A percentile compares a stretch with the other conserved stretches of the same genome.
phyloP scores from a whole-genome alignment of 2,329 filamentous ascomycete species.

The Neopestalotiopsis clavispora region DNA sequence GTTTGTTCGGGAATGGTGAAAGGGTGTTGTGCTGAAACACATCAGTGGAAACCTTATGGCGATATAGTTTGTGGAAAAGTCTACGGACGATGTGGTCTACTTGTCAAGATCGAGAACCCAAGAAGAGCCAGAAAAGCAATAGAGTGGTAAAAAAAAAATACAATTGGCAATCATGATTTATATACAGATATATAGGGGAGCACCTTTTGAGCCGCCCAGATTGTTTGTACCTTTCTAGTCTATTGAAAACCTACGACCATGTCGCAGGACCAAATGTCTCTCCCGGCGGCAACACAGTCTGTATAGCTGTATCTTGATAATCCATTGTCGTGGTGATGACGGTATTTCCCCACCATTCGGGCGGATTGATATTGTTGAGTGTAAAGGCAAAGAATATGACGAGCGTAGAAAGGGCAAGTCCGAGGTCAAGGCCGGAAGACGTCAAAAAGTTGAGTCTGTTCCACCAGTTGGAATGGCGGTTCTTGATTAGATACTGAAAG shows the following conservation, averaged over 20 bases:
- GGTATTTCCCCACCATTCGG: slow-evolving; percentile 73
- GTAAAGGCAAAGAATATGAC: slow-evolving; percentile 74
- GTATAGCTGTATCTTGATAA: slow-evolving; percentile 61
- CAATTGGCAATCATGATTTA: not conserved
- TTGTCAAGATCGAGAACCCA: too few species aligned
- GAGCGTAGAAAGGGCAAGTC: slow-evolving; percentile 69
- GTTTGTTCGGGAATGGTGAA: not conserved
- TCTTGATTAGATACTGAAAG: slow-evolving; percentile 73
- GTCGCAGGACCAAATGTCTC: slow-evolving; percentile 64
- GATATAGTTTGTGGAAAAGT: not conserved
- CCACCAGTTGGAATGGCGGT: slow-evolving; percentile 72
- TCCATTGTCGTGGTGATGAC: slow-evolving; percentile 67
- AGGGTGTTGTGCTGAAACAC: not conserved
- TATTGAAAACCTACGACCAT: slow-evolving; percentile 45
- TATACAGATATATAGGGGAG: not conserved
- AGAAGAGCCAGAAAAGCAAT: too few species aligned
- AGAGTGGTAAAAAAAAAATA: not conserved
- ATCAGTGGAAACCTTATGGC: not conserved
- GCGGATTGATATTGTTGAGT: slow-evolving; percentile 64
- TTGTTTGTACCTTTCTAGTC: not conserved
- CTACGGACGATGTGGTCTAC: too few species aligned
- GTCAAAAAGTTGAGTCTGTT: slow-evolving; percentile 75
- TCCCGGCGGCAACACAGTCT: slow-evolving; percentile 55
- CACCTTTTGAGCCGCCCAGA: not conserved
- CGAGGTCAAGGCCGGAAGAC: slow-evolving; percentile 71